Evolutionary conservation across 2,329 filamentous ascomycete species (phyloP), one percentile per base, ranked within the genome.

Genomic region (Sporothrix protearum): DNA sequence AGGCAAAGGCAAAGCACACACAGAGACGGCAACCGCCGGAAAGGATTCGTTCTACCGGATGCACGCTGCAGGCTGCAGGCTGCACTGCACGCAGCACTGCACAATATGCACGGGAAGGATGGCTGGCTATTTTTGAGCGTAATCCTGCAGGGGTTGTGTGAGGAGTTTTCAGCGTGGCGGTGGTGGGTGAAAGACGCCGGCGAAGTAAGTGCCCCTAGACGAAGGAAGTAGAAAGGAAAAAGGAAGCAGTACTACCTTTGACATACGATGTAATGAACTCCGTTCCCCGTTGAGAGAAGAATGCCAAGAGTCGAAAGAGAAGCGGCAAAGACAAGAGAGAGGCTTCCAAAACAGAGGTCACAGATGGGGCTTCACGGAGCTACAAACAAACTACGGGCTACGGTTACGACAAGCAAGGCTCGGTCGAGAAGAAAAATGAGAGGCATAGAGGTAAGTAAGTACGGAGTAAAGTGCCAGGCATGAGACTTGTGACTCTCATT

Each of bases 141-240:
- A 67, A 67, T 67, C 45, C 36, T 67, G 64, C 64, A 67, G 64
- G 45, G 64, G 19, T 36, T 51, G 19, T 36, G 28, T n/a, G 45
- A 66, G 45, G 25, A 66, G 25, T 66, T 49, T 49, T 49, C 22
- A 36, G 19, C 33, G 10, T 51, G 28, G 30, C 33, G 28, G 64
- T 16, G n/a, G 59, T 25, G 33, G 59, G 19, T 30, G 12, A 33
- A 66, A 12, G 10, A 45, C 9, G 12, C 36, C 33, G 36, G 59
- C 9, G 36, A 10, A 14, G 19, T 30, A 16, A 59, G n/a, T 7
- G 3, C 14, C 19, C 42, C 14, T 14, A 45, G 47, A 39, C 12
- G 59, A 28, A 64, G 10, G 61, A 14, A 12, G 22, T 19, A 14
- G 2, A 63, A 45, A 42, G 12, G 36, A 25, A 64, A 47, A 19